phyloP scores from a whole-genome alignment of 2,329 filamentous ascomycete genomes.

The Verticillium zaregamsianum region DNA sequence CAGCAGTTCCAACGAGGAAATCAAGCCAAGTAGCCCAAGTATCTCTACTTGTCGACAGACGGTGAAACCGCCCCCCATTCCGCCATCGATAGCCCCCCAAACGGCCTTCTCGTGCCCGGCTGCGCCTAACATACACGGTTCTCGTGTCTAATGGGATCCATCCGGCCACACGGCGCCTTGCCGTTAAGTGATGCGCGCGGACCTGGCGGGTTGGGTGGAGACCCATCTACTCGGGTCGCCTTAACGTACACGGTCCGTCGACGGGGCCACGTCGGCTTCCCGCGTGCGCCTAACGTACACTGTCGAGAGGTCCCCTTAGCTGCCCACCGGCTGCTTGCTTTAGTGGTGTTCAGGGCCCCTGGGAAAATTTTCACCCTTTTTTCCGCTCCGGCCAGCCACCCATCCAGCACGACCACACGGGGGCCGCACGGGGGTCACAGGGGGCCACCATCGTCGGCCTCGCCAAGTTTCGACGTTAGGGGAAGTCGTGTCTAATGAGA shows the following conservation, averaged over 20 bases:
- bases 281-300: conserved; percentile 6
- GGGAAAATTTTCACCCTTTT: conserved; percentile 1
- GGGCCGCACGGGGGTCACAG: not conserved
- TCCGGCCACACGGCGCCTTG: conserved; percentile 12
- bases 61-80: not conserved
- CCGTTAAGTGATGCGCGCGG: conserved; percentile 10
- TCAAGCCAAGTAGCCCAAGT: not conserved
- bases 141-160: conserved; percentile 15
- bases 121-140: conserved; percentile 14
- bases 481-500: conserved; percentile 14
- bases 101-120: conserved; percentile 4
- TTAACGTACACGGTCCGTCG: conserved; percentile 13
- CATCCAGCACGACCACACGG: conserved; percentile 6
- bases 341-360: not conserved
- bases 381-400: conserved; percentile 9
- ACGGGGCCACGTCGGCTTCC: conserved; percentile 11
- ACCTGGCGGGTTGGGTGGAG: conserved; percentile 4
- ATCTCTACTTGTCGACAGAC: not conserved
- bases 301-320: not conserved
- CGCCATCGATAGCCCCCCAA: not conserved
- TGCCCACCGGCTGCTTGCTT: not conserved
- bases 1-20: not conserved
- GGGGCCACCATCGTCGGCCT: conserved; percentile 2
- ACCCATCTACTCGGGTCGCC: conserved; percentile 13
- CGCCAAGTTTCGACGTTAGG: conserved; percentile 14